Base-by-base conservation (phyloP, 2,329 filamentous ascomycete species). In the Lachnellula subtilissima region DNA sequence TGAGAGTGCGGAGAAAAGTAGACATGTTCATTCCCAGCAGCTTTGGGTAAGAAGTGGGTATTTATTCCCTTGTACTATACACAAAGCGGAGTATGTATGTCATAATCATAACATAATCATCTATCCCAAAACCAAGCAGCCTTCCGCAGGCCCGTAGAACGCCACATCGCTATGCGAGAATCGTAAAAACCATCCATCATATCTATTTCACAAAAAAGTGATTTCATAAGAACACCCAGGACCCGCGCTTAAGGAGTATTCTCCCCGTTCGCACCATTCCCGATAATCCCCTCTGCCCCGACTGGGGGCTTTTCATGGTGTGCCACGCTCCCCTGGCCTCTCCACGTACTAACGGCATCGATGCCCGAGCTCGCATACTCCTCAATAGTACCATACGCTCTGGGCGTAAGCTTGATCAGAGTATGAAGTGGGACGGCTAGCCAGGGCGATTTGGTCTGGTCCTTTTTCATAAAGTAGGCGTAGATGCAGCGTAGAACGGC, bases 391-490 rank as follows among this genome's bases (percentile, higher is more conserved):
- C 89, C 89, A 71, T 99, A 99, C 7, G 94, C 94, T 59, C 90
- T 85, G 2, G 94, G 94, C 5, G 94, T 97, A 51, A 99, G 80
- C 75, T 97, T 97, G 75, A 99, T 97, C 48, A 99, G 79, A 8
- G 91, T 96, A 72, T 99, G 94, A 59, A 99, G 79, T 6, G 94
- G 94, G 8, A 99, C 94, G 68, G 97, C 93, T 89, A 97, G 96
- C 94, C 94, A 99, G 0, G 94, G 94, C 64, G 89, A 94, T 74
- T 90, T 84, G 65, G 92, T 86, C 73, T 97, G 94, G 53, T 91
- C 87, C 67, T 94, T 91, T 68, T 97, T 96, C 88, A 97, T 96
- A 73, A 97, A 99, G 74, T 99, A 99, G 32, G 94, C 91, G 70
- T 97, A 99, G 67, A 99, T 96, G 77, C 94, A 99, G 57, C 94